Conservation (phyloP, 257 asterid genomes). For the Verbena officinalis region DNA sequence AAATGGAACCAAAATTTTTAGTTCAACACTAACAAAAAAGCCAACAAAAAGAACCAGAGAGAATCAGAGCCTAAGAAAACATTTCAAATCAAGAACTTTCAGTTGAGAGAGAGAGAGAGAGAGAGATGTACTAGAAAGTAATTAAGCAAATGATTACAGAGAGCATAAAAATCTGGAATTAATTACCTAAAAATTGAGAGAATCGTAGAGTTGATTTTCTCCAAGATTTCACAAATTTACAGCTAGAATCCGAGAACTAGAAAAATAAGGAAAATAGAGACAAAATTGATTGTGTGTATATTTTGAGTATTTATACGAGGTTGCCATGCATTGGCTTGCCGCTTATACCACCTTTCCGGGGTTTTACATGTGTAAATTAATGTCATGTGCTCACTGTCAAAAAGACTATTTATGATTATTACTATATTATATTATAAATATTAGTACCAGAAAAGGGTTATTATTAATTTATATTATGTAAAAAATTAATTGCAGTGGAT, state of each 20-base stretch:
- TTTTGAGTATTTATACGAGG: neutral
- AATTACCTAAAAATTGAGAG: slow-evolving; percentile 25
- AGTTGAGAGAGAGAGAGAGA: neutral
- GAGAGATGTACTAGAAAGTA: neutral
- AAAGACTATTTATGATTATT: neutral
- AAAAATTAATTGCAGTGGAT: too few species aligned
- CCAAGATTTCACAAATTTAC: slow-evolving; percentile 1
- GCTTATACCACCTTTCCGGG: slow-evolving; percentile 17
- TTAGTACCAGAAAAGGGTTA: too few species aligned
- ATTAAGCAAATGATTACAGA: neutral
- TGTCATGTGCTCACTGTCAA: slow-evolving; percentile 13
- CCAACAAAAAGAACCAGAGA: neutral
- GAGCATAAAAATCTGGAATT: too few species aligned
- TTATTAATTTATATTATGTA: too few species aligned
- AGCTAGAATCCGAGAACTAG: neutral
- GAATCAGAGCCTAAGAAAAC: slow-evolving; percentile 15
- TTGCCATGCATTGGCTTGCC: slow-evolving; percentile 40
- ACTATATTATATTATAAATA: neutral
- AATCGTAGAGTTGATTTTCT: slow-evolving; percentile 11
- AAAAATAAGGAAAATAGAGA: neutral
- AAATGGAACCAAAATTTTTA: neutral
- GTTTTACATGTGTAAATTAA: slow-evolving; percentile 41
- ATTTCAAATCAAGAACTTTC: neutral
- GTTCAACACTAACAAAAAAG: neutral
- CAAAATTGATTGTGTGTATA: neutral